A percentile compares a stretch with the other conserved stretches of the same genome.
These are phyloP conservation scores for Cytospora piceae DNA, from an alignment of 2,329 filamentous ascomycete genomes.

Conservation along the genomic window DNA sequence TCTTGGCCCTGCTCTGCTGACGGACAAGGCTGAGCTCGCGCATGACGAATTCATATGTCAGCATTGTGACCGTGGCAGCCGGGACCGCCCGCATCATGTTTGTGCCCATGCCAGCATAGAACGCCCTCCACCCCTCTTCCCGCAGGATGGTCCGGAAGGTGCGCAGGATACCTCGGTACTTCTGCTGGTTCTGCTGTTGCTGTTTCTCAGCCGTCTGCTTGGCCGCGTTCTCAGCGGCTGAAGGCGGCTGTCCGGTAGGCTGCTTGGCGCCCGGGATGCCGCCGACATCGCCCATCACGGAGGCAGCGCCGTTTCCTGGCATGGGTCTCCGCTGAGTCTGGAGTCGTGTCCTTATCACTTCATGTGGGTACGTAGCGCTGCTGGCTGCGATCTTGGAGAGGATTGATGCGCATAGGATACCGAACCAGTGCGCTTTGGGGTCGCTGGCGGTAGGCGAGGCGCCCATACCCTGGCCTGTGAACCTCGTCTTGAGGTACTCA, in stretches of 20 bases:
- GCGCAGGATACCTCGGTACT: constrained; percentile 78
- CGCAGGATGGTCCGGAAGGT: constrained; percentile 83
- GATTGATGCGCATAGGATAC: constrained; percentile 86
- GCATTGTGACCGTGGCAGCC: constrained; percentile 94
- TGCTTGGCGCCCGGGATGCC: constrained; percentile 47
- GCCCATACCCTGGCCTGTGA: constrained; percentile 90
- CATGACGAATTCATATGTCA: constrained; percentile 88
- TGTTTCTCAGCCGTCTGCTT: constrained; percentile 30
- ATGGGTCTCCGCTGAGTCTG: constrained; percentile 86
- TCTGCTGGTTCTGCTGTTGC: constrained; percentile 44
- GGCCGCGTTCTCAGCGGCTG: constrained; percentile 45
- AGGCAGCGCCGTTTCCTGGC: constrained; percentile 53
- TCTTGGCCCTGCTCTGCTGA: constrained; percentile 45
- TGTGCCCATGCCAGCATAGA: constrained; percentile 95
- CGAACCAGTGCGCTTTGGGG: constrained; percentile 72
- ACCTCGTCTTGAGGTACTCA: constrained; percentile 86
- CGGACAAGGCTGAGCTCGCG: constrained; percentile 52
- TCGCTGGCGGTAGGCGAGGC: constrained; percentile 59
- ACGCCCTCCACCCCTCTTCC: constrained; percentile 95
- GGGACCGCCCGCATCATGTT: constrained; percentile 97
- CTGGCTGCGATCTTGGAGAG: constrained; percentile 94
- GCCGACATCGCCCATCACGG: constrained; percentile 51
- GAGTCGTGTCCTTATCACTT: constrained; percentile 89
- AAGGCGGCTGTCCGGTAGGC: constrained; percentile 41
- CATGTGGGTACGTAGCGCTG: constrained; percentile 94